Conservation (phyloP, 1,284 basidiomycete genomes). For the Cutaneotrichosporon sp. region DNA sequence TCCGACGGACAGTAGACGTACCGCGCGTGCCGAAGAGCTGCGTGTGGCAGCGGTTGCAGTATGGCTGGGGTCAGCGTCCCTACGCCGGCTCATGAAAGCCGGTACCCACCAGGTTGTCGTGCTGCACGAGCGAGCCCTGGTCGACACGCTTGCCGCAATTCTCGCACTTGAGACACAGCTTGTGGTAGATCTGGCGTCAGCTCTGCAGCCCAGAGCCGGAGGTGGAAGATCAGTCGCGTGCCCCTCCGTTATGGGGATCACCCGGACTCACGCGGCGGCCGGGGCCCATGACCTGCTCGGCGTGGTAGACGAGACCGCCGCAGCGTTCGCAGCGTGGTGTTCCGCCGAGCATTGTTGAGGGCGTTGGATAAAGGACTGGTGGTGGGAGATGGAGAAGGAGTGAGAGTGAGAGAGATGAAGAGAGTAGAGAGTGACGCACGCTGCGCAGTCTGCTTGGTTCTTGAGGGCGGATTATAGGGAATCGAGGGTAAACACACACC, state of each 20-base stretch:
- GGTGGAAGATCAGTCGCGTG: not conserved
- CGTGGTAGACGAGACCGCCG: slow-evolving; percentile 50
- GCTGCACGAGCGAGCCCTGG: slow-evolving; percentile 50
- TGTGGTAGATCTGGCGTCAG: slow-evolving; percentile 53
- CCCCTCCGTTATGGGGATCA: not conserved
- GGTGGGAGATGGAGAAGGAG: too few relatives aligned
- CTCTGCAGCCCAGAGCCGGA: slow-evolving; percentile 30
- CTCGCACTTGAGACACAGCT: slow-evolving; percentile 53
- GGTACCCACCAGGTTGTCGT: slow-evolving; percentile 47
- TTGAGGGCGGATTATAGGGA: not conserved
- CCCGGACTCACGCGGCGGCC: slow-evolving; percentile 42
- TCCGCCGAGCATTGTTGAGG: slow-evolving; percentile 32
- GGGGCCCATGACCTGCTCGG: slow-evolving; percentile 54
- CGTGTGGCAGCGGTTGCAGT: slow-evolving; percentile 51
- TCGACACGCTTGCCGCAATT: slow-evolving; percentile 53
- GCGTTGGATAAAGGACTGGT: too few relatives aligned
- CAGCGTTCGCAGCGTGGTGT: slow-evolving; percentile 51
- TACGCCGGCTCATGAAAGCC: too few relatives aligned
- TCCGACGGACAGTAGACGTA: slow-evolving; percentile 19
- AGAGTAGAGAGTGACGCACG: not conserved
- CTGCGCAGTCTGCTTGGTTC: not conserved
- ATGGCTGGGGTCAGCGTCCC: slow-evolving; percentile 35
- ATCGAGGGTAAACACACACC: not conserved
- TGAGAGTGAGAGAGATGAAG: too few relatives aligned
- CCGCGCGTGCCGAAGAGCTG: slow-evolving; percentile 50